phyloP scores from a whole-genome alignment of 2,329 filamentous ascomycete genomes.

The Biscogniauxia sp. region DNA sequence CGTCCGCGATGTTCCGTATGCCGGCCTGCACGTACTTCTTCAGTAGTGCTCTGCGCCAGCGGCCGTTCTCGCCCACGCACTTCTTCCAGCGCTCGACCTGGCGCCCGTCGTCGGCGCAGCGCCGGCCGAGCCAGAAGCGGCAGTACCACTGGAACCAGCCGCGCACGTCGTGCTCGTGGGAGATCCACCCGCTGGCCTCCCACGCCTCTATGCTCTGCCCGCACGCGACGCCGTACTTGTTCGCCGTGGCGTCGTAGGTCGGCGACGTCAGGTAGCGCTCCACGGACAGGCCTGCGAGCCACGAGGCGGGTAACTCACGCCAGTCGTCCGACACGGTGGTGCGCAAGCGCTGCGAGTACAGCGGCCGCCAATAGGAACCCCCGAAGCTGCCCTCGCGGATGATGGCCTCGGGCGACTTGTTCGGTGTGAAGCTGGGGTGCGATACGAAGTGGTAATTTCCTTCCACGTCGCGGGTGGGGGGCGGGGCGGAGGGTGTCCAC shows the following conservation, averaged over 20 bases:
- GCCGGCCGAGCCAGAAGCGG: slow-evolving; percentile 48
- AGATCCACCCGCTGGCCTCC: slow-evolving; percentile 55
- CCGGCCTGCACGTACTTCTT: slow-evolving; percentile 50
- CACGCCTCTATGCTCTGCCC: slow-evolving; percentile 55
- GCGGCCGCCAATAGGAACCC: slow-evolving; percentile 49
- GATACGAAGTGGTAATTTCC: slow-evolving; percentile 45
- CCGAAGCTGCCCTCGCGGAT: slow-evolving; percentile 52
- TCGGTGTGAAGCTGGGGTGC: slow-evolving; percentile 46
- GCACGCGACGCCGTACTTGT: slow-evolving; percentile 52
- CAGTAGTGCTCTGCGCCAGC: slow-evolving; percentile 49
- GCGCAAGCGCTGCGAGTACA: slow-evolving; percentile 42
- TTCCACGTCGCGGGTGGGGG: slow-evolving; percentile 40
- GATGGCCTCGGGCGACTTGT: slow-evolving; percentile 52
- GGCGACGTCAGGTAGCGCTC: slow-evolving; percentile 38
- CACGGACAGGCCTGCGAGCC: slow-evolving; percentile 41
- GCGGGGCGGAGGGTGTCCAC: slow-evolving; percentile 39
- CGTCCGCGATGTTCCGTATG: slow-evolving; percentile 40
- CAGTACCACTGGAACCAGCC: slow-evolving; percentile 60
- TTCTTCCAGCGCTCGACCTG: slow-evolving; percentile 51
- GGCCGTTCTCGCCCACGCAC: slow-evolving; percentile 50
- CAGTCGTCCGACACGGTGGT: slow-evolving; percentile 45
- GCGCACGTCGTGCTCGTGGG: slow-evolving; percentile 49
- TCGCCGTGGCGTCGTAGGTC: slow-evolving; percentile 45
- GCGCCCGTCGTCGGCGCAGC: slow-evolving; percentile 51
- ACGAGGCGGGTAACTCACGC: slow-evolving; percentile 42